phyloP scores from a whole-genome alignment of 768 basidiomycete genomes.

The Calocera cornea region DNA sequence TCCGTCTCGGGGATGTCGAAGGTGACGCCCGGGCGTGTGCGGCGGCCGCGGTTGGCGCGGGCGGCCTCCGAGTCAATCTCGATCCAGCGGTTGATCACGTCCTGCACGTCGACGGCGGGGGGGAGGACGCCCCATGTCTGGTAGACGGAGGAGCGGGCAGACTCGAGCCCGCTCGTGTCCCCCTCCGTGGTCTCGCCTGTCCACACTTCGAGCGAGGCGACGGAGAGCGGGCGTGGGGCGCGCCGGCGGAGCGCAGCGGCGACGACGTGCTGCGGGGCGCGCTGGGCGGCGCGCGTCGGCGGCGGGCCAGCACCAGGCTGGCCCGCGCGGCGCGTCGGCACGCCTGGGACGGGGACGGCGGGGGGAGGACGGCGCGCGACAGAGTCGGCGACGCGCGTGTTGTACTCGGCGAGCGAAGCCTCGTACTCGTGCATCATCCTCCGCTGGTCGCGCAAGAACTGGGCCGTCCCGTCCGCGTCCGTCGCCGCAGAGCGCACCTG shows the following conservation, averaged over 20 bases:
- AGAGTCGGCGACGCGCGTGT: not conserved
- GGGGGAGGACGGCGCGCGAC: not conserved
- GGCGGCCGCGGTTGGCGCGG: not conserved
- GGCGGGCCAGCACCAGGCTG: not conserved
- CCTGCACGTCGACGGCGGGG: not conserved
- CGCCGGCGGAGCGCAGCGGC: not conserved
- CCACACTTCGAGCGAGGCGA: slow-evolving; percentile 2
- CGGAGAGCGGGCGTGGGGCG: not conserved
- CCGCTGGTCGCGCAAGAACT: not conserved
- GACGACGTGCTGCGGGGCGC: not conserved
- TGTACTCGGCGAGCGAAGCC: no score
- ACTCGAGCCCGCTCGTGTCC: not conserved
- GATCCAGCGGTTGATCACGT: not conserved
- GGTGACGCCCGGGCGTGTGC: slow-evolving; percentile 46
- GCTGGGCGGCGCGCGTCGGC: not conserved
- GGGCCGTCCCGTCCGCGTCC: not conserved
- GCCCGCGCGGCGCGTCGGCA: not conserved
- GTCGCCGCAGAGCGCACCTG: no score
- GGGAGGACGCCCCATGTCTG: not conserved
- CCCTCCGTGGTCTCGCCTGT: not conserved
- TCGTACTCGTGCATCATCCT: no score
- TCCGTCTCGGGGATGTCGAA: slow-evolving; percentile 41
- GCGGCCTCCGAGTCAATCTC: not conserved
- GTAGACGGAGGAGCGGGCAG: not conserved
- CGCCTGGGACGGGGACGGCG: not conserved